Evolutionary conservation across 2,329 filamentous ascomycete genomes (phyloP), one percentile per base, ranked within the genome.

Genomic region (Metarhizium sp.): DNA sequence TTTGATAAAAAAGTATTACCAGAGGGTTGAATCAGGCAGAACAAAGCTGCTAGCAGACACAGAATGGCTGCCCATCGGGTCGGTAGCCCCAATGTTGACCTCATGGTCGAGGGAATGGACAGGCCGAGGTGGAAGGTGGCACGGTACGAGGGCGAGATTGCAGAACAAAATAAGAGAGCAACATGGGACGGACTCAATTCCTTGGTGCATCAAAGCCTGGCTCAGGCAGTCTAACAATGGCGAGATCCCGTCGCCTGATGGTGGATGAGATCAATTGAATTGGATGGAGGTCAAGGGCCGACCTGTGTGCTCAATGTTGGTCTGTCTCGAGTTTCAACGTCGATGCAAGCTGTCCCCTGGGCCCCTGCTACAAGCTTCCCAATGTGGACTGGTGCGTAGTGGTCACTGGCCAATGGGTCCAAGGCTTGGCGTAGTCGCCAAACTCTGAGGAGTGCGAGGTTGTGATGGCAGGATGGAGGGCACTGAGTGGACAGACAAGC

Each of bases 1-100:
- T 10, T 13, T 14, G 45, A 48, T 7, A 4, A 5, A 32, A 6
- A 6, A 5, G 3, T 30, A 30, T 69, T 76, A 89, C 88, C 77
- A 73, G 81, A 80, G 66, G 85, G 81, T 51, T 79, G 78, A 61
- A 88, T 72, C 34, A 90, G 69, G 63, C 77, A 82, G 64, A 78
- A 76, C 38, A 90, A 66, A 50, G 81, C 71, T 60, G 78, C 73
- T 48, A 88, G 62, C 58, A 89, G 67, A 59, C 81, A 78, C 59
- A 89, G 70, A 61, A 83, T 75, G 63, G 81, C 74, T 67, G 84
- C 80, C 88, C 88, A 90, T 71, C 73, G 76, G 67, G 71, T 74
- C 73, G 81, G 81, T 75, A 74, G 70, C 69, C 72, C 72, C 66
- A 71, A 68, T 53, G 66, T 69, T 65, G 72, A 73, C 71, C 74